Evolutionary conservation across 1,284 basidiomycete species (phyloP).

Genomic region (Cutaneotrichosporon sp.): DNA sequence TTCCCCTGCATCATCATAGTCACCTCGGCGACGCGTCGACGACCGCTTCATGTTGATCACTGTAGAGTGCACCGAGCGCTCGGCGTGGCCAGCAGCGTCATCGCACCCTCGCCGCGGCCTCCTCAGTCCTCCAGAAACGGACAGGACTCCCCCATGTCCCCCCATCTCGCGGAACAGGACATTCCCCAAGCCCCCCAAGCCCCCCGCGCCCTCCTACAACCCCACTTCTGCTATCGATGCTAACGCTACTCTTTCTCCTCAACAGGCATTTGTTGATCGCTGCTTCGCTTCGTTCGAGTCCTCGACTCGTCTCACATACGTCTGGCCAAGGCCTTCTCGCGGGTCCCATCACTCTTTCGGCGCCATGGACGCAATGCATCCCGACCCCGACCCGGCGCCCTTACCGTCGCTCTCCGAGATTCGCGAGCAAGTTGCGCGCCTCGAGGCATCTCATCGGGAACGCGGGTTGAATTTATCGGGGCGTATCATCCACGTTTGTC

Average conservation of each 20-base stretch:
- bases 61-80: no score
- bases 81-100: no score
- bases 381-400: constrained; percentile 42
- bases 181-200: no score
- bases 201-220: background rate
- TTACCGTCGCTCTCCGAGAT: constrained; percentile 46
- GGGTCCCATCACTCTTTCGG: background rate
- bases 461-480: constrained; percentile 70
- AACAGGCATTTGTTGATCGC: background rate
- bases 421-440: constrained; percentile 51
- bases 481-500: constrained; percentile 76
- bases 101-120: no score
- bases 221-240: background rate
- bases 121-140: no score
- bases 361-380: constrained; percentile 25
- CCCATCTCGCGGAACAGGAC: no score
- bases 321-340: background rate
- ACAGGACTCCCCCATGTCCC: no score
- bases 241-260: background rate
- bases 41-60: no score
- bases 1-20: no score
- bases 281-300: background rate
- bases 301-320: background rate
- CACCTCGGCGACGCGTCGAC: no score
- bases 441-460: constrained; percentile 64